A percentile compares a stretch with the other conserved stretches of the same genome.
These are phyloP conservation scores for Apium graveolens DNA, from an alignment of 129 eudicot species.

Conservation along the genomic window DNA sequence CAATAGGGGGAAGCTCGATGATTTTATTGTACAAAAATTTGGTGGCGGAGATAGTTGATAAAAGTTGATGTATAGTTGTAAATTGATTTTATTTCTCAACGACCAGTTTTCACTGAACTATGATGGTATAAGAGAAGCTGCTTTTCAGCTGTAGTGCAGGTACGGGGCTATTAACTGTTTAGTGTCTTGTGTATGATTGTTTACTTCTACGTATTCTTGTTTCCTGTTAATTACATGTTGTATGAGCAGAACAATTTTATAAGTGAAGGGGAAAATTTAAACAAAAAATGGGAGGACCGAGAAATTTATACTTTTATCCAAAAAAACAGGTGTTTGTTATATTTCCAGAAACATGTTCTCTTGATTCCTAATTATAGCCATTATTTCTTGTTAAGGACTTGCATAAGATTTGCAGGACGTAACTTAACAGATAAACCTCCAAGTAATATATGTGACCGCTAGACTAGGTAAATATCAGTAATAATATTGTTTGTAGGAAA, in stretches of 20 bases:
- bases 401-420: neutral
- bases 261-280: neutral
- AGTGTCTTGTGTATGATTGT: neutral
- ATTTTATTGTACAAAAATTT: slow-evolving; percentile 49
- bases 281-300: neutral
- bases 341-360: neutral
- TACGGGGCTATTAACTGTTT: neutral
- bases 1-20: slow-evolving; percentile 76
- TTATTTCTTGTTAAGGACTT: neutral
- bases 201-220: neutral
- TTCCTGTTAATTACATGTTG: neutral
- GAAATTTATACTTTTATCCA: neutral
- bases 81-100: slow-evolving; percentile 14
- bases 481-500: neutral
- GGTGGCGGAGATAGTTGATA: slow-evolving; percentile 42
- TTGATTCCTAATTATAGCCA: neutral
- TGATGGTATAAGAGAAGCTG: slow-evolving; percentile 2
- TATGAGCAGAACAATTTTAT: neutral
- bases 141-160: slow-evolving; percentile 10
- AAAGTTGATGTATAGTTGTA: slow-evolving; percentile 26
- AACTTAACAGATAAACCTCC: neutral
- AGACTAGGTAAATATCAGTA: neutral
- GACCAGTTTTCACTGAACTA: slow-evolving; percentile 12
- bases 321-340: neutral
- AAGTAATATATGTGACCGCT: neutral